Base-by-base conservation (phyloP, 2,329 filamentous ascomycete species). In the Epichloe gansuensis region DNA sequence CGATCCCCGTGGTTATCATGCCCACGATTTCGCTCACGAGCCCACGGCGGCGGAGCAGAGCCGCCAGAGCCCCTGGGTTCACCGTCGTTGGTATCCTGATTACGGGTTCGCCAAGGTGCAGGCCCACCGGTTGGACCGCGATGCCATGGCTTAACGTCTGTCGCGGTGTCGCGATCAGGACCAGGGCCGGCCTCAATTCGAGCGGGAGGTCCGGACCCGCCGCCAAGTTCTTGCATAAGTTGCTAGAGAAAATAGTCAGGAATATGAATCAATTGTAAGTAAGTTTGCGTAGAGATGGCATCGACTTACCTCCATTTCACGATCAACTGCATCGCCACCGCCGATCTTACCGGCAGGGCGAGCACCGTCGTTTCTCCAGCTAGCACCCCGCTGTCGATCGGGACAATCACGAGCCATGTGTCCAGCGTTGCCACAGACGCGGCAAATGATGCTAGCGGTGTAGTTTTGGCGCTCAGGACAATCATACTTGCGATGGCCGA, bases 351-450 rank as follows among this genome's bases (percentile, higher is more conserved):
- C 84, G 67, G 80, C 80, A 61, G 77, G 74, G 55, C 74, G 72
- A 42, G n/a, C 25, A 56, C 70, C 52, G 38, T 87, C 82, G 64
- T 95, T 95, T 63, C 93, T 90, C 88, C 89, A 96, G 69, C 87
- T 91, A 46, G 85, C 82, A 62, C 93, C 93, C 65, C 88, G 83
- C 74, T 93, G 88, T 66, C 93, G 80, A 65, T 98, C 93, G 46
- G 91, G 90, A 80, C 93, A 98, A 72, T 98, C 93, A 62, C 91
- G 85, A 60, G 91, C 93, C 90, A 98, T 96, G 63, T 98, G 93
- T 21, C 93, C 93, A 59, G 93, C 91, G 67, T 97, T 96, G 61
- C 93, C 93, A 73, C 93, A 98, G 62, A 96, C 87, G 63, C 91
- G 91, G 73, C 93, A 98, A 66, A 98, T 97, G 68, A 98, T 97